Percentiles rank a stretch among this genome's conserved stretches.
Evolutionary conservation across 495 filamentous ascomycete species (phyloP).

Genomic region (Aspergillus nanangensis): DNA sequence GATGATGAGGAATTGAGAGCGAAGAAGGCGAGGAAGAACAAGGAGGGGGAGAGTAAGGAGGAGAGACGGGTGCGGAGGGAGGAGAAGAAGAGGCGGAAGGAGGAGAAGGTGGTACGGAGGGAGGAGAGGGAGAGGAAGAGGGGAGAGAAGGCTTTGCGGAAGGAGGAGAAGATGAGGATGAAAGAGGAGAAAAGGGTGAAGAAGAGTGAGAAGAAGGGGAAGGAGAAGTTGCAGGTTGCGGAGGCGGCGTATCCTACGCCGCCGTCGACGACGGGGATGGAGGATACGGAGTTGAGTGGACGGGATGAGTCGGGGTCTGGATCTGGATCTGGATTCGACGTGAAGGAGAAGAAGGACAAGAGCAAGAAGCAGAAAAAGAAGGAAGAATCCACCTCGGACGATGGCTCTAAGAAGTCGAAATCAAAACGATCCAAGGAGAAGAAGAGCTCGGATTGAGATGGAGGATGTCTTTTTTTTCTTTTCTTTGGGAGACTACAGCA

Average conservation of each 20-base stretch:
- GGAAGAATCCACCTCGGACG: constrained; percentile 11
- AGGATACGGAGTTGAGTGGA: constrained; percentile 12
- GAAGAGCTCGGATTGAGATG: constrained; percentile 25
- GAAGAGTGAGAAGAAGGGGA: constrained; percentile 21
- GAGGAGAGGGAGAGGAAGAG: constrained; percentile 23
- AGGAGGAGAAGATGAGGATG: constrained; percentile 17
- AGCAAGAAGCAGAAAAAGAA: constrained; percentile 18
- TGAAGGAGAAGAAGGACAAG: constrained; percentile 15
- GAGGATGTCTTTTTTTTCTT: constrained; percentile 3
- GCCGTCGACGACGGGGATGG: constrained; percentile 30
- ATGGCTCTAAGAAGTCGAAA: constrained; percentile 19
- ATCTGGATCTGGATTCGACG: no score
- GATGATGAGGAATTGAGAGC: constrained; percentile 12
- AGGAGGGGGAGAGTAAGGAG: constrained; percentile 26
- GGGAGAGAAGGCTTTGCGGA: constrained; percentile 7
- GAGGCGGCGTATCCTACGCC: constrained; percentile 39
- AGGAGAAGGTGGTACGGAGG: constrained; percentile 27
- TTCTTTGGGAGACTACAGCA: not conserved
- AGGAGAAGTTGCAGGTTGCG: constrained; percentile 11
- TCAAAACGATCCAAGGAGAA: constrained; percentile 29
- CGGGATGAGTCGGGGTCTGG: constrained; percentile 10
- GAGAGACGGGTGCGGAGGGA: constrained; percentile 18
- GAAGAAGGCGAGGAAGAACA: not conserved
- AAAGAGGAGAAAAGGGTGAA: constrained; percentile 10
- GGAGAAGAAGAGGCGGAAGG: constrained; percentile 25